A percentile compares a stretch with the other conserved stretches of the same genome.
phyloP scores from a whole-genome alignment of 257 asterid species.

The Prunella vulgaris region DNA sequence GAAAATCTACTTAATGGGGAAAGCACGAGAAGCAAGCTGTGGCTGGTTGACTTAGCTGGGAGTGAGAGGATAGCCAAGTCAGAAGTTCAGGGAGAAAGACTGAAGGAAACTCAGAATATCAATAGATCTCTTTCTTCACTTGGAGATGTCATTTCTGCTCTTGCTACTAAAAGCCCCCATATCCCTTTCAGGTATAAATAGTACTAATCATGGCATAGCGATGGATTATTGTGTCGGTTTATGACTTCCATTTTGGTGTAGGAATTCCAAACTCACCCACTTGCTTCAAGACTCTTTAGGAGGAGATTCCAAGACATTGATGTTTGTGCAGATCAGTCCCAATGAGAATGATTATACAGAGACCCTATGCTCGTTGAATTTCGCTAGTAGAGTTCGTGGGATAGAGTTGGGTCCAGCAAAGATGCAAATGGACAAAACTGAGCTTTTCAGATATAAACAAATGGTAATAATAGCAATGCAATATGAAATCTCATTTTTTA shows the following conservation, averaged over 20 bases:
- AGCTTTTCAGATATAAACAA: conserved; percentile 78
- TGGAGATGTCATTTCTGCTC: conserved; percentile 94
- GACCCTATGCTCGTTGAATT: conserved; percentile 90
- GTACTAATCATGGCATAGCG: background rate
- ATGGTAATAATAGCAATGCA: conserved; percentile 42
- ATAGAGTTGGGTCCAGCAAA: conserved; percentile 94
- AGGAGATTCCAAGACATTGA: conserved; percentile 91
- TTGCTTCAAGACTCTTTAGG: conserved; percentile 98
- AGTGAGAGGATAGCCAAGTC: conserved; percentile 94
- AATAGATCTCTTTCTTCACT: conserved; percentile 93
- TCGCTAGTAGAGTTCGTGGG: conserved; percentile 95
- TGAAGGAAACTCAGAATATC: conserved; percentile 90
- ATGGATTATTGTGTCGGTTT: background rate
- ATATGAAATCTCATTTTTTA: conserved; percentile 1
- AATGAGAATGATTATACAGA: conserved; percentile 76
- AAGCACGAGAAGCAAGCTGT: conserved; percentile 84
- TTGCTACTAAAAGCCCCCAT: conserved; percentile 82
- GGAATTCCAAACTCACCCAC: conserved; percentile 98
- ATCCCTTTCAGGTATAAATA: conserved; percentile 72
- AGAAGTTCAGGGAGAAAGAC: conserved; percentile 87
- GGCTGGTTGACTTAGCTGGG: conserved; percentile 95
- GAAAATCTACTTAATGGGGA: conserved; percentile 79
- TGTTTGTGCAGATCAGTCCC: conserved; percentile 99
- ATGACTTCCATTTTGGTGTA: conserved; percentile 21
- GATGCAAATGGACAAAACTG: conserved; percentile 80